Evolutionary conservation across 2,329 filamentous ascomycete genomes (phyloP), one percentile per base, ranked within the genome.

Genomic region (Paraphoma sp.): DNA sequence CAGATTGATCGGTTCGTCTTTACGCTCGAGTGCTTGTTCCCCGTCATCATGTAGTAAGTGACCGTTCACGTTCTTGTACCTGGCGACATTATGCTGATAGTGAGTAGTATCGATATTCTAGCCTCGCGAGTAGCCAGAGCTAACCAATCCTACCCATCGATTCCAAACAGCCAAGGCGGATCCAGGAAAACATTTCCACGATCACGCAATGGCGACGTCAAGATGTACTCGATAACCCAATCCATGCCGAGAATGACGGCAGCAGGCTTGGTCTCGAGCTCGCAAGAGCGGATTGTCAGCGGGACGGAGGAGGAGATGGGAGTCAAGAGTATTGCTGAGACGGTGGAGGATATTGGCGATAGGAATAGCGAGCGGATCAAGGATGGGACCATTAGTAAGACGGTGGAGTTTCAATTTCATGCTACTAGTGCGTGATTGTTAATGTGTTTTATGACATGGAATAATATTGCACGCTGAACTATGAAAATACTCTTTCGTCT

Each of bases 1-100:
- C 48, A 51, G 29, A 31, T 51, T 14, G 48, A 51, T 29, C 16
- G 48, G 17, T 51, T 51, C 14, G 40, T 51, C 1, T 51, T 43
- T 28, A 51, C 48, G 11, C 48, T 51, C 11, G 48, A 51, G 17
- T 51, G 48, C 23, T n/a, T 51, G 29, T 51, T 51, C 36, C 48
- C 48, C 2, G 18, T 51, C 17, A 28, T 51, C 29, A 51, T 51
- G 48, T 51, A 51, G 48, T 51, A 51, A 30, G 48, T 33, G 2
- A 4, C 6, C 18, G 12, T 8, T 14, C 12, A 14, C 11, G 8
- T 44, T 9, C 33, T 18, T 10, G 9, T 14, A 1, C n/a, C 6
- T 18, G 9, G 30, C 4, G n/a, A 16, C 28, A 14, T 42, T 9
- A 41, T 38, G 10, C 8, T 17, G 16, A 36, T 17, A 7, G 10